phyloP scores from a whole-genome alignment of 176 grass and related monocot species.

The Musa acuminata region DNA sequence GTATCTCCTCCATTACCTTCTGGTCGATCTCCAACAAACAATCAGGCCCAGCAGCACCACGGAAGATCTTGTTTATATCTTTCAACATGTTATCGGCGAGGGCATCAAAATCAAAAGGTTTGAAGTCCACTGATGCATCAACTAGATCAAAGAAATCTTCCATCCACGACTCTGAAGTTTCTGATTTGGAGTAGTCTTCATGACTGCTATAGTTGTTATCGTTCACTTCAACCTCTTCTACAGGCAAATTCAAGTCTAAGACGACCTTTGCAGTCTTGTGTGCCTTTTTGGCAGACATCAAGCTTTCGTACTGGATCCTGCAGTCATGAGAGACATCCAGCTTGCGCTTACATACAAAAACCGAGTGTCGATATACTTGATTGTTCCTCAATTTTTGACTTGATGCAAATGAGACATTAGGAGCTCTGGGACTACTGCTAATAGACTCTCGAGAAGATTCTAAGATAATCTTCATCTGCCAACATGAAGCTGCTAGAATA shows the following conservation, averaged over 20 bases:
- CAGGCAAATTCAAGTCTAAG: constrained; percentile 75
- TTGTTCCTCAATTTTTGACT: constrained; percentile 1
- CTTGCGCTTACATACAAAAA: constrained; percentile 46
- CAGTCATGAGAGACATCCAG: constrained; percentile 21
- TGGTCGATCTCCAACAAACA: constrained; percentile 48
- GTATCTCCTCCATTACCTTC: constrained; percentile 61
- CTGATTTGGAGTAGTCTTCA: constrained; percentile 24
- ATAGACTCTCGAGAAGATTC: constrained; percentile 7
- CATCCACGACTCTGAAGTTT: constrained; percentile 34
- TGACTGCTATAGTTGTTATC: constrained; percentile 23
- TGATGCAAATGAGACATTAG: constrained; percentile 20
- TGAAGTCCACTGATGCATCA: constrained; percentile 41
- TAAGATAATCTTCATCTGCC: constrained; percentile 56
- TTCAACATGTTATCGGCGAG: constrained; percentile 41
- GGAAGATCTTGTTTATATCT: constrained; percentile 34
- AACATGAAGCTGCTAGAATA: constrained; percentile 35
- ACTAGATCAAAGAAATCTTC: constrained; percentile 39
- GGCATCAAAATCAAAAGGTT: constrained; percentile 44
- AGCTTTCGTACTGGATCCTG: constrained; percentile 24
- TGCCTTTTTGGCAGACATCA: constrained; percentile 29
- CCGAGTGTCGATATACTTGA: constrained; percentile 23
- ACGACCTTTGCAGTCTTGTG: constrained; percentile 31
- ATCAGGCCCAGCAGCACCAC: constrained; percentile 24
- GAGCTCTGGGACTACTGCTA: constrained; percentile 13
- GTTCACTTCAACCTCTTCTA: constrained; percentile 30